Conservation (phyloP, 306 rosid species). For the Potentilla sterilis region DNA sequence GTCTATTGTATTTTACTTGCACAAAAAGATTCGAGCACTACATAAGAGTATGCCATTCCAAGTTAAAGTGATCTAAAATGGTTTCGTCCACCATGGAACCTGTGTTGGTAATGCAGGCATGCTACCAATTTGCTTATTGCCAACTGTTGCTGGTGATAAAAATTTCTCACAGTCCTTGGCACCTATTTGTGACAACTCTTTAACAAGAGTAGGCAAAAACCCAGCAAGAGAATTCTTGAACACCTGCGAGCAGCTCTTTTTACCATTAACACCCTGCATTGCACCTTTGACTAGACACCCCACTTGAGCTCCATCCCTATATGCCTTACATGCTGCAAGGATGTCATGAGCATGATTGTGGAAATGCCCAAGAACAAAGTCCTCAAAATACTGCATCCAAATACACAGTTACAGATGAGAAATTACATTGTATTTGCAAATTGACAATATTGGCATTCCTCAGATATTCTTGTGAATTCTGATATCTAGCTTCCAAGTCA, state of each 20-base stretch:
- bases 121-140: conserved; percentile 15
- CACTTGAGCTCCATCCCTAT: conserved; percentile 79
- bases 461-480: not conserved
- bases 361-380: conserved; percentile 74
- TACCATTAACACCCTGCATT: conserved; percentile 69
- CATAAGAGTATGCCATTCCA: not conserved
- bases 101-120: conserved; percentile 26
- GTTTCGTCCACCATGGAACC: conserved; percentile 16
- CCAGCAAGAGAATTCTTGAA: conserved; percentile 39
- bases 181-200: conserved; percentile 45
- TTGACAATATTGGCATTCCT: not conserved
- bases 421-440: not conserved
- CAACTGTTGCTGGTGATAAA: conserved; percentile 27
- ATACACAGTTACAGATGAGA: conserved; percentile 12
- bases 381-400: conserved; percentile 67
- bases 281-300: conserved; percentile 72
- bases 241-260: conserved; percentile 56
- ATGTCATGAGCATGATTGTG: conserved; percentile 53
- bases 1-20: too few relatives aligned
- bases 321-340: conserved; percentile 69
- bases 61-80: not conserved
- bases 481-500: not conserved
- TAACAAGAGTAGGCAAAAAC: conserved; percentile 39
- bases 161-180: conserved; percentile 55
- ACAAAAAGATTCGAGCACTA: not conserved